These are phyloP conservation scores for Globisporangium cystogenes DNA, from an alignment of 352 stramenopile species.

Conservation along the genomic window DNA sequence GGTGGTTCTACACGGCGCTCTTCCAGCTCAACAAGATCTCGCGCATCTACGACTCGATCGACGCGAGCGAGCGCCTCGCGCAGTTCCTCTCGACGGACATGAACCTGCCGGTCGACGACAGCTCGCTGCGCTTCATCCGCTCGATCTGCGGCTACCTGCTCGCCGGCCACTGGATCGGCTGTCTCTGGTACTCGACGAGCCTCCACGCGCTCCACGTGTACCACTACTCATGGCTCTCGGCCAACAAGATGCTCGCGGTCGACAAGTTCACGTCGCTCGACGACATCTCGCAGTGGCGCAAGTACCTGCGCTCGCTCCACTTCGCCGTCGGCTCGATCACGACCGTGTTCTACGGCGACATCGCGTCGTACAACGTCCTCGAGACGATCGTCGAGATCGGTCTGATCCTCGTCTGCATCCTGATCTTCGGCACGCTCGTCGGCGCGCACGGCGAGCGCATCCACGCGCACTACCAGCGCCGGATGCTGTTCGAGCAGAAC, in stretches of 20 bases:
- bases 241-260: constrained; percentile 43
- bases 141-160: constrained; percentile 48
- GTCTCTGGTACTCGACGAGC: constrained; percentile 50
- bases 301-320: constrained; percentile 53
- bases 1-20: constrained; percentile 54
- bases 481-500: constrained; percentile 69
- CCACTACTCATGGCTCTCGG: constrained; percentile 51
- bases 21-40: constrained; percentile 63
- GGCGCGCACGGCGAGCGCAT: constrained; percentile 56
- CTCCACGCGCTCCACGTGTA: constrained; percentile 39
- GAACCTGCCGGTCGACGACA: constrained; percentile 44
- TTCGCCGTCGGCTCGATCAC: constrained; percentile 61
- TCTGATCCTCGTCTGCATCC: constrained; percentile 61
- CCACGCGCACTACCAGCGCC: constrained; percentile 55
- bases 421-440: constrained; percentile 65
- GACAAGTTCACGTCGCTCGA: constrained; percentile 34
- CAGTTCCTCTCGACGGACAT: constrained; percentile 49
- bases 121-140: constrained; percentile 41
- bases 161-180: constrained; percentile 63
- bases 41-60: constrained; percentile 37
- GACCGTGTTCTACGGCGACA: constrained; percentile 68
- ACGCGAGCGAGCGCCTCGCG: constrained; percentile 41
- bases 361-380: constrained; percentile 52
- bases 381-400: constrained; percentile 51
- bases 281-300: constrained; percentile 30